Evolutionary conservation across 768 basidiomycete species (phyloP).

Genomic region (Phylloporus rhodoxanthus): DNA sequence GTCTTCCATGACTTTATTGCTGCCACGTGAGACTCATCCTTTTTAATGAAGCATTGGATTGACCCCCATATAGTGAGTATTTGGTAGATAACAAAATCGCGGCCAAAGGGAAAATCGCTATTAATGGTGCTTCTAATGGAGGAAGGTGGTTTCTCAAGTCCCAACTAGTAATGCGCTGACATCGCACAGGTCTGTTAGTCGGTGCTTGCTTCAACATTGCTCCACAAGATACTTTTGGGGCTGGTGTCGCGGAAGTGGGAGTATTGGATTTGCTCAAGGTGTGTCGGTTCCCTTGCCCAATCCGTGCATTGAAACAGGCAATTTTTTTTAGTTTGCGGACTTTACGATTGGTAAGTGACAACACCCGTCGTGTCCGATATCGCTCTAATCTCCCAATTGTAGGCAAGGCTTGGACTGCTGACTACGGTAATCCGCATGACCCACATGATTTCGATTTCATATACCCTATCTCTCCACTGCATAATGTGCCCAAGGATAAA

Average conservation of each 20-base stretch:
- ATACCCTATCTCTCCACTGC: conserved; percentile 70
- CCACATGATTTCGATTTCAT: conserved; percentile 83
- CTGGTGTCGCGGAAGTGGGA: conserved; percentile 75
- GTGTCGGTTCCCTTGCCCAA: neutral
- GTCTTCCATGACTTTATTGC: conserved; percentile 81
- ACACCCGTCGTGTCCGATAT: neutral
- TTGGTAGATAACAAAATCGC: conserved; percentile 70
- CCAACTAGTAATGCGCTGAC: neutral
- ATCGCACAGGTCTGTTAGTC: conserved; percentile 57
- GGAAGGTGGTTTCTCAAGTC: conserved; percentile 35
- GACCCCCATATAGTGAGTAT: conserved; percentile 44
- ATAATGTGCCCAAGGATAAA: conserved; percentile 63
- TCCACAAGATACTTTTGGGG: conserved; percentile 70
- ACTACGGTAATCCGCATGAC: conserved; percentile 72
- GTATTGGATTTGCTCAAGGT: conserved; percentile 78
- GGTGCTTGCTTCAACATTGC: conserved; percentile 82
- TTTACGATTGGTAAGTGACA: conserved; percentile 61
- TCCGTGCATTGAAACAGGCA: neutral
- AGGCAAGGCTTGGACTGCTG: conserved; percentile 74
- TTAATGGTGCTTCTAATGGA: conserved; percentile 80
- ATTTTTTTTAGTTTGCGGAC: conserved; percentile 50
- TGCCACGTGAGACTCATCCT: conserved; percentile 50
- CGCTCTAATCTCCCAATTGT: conserved; percentile 5
- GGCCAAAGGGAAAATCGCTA: conserved; percentile 62
- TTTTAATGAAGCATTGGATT: neutral